Base-by-base conservation (phyloP, 2,329 filamentous ascomycete species). In the Clonostachys rhizophaga region DNA sequence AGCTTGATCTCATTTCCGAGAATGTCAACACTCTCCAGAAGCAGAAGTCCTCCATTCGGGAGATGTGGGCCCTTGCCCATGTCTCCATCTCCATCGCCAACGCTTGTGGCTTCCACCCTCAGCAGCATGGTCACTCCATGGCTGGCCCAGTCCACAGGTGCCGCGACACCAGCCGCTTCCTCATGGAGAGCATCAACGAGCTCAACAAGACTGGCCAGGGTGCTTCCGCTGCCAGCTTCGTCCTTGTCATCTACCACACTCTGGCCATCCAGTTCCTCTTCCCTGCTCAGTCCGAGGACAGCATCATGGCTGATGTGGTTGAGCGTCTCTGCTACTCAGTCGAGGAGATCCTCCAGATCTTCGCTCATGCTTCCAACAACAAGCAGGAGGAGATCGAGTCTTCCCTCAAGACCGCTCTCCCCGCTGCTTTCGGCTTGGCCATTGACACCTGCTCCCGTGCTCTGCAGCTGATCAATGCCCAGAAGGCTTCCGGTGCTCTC, bases 11-110 rank as follows among this genome's bases (percentile, higher is more conserved):
- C 5, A 58, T 66, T 16, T 66, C 64, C 1, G 64, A 65, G 40
- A 66, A 66, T 50, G 62, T 66, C 46, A 66, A 60, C 50, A 66
- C 64, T 1, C 43, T 66, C 1, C 63, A 65, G 45, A 61, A 59
- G 43, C 64, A 66, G 42, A 66, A 63, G 54, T 51, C 54, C 7
- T 58, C 56, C 17, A 61, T 66, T 43, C 53, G 57, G 34, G 64
- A 66, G 44, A 64, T 64, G 56, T 64, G 63, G 57, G 63, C 64
- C 1, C 51, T 66, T 5, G 62, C 64, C 1, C 57, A 66, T 36
- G 55, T 66, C 30, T 53, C 58, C 20, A 63, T 58, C 39, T 55
- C 62, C 16, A 54, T 63, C 30, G 59, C 61, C 14, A 60, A 62
- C 50, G 52, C 62, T 24, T 58, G 58, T 44, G 58, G 45, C 47